These are phyloP conservation scores for Saccharomyces hybrid DNA, from an alignment of 1,139 yeast genomes.

Conservation along the genomic window DNA sequence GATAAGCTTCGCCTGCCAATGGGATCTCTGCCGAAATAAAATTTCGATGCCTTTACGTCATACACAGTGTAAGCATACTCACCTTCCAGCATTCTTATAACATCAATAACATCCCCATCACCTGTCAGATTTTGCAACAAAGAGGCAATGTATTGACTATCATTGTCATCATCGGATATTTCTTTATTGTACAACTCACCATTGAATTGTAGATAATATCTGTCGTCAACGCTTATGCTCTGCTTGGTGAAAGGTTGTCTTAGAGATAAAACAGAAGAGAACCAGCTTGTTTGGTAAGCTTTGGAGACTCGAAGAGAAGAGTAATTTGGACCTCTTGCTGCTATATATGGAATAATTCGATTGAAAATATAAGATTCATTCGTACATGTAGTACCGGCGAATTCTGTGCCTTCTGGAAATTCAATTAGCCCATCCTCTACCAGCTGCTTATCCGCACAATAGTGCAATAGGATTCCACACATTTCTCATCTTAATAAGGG, in stretches of 20 bases:
- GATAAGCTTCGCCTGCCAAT: constrained; percentile 76
- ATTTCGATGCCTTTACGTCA: constrained; percentile 33
- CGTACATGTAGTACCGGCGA: constrained; percentile 13
- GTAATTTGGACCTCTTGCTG: constrained; percentile 51
- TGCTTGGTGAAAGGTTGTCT: constrained; percentile 72
- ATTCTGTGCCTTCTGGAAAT: constrained; percentile 24
- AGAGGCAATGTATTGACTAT: constrained; percentile 39
- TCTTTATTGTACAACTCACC: constrained; percentile 75
- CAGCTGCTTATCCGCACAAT: constrained; percentile 4
- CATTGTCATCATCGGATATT: constrained; percentile 38
- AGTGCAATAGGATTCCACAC: constrained; percentile 41
- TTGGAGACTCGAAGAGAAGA: constrained; percentile 21
- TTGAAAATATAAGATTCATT: constrained; percentile 16
- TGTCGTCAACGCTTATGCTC: constrained; percentile 41
- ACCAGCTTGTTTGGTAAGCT: constrained; percentile 23
- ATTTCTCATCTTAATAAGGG: constrained; percentile 17
- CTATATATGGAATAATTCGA: constrained; percentile 37
- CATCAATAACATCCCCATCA: constrained; percentile 29
- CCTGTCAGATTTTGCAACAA: constrained; percentile 15
- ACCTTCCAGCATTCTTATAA: constrained; percentile 48
- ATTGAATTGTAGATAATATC: constrained; percentile 59
- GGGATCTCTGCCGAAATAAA: constrained; percentile 78
- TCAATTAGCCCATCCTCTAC: constrained; percentile 11
- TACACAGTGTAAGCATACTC: constrained; percentile 67
- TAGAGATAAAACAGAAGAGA: constrained; percentile 65